Conservation (phyloP, 2,329 filamentous ascomycete species). For the Pseudocercospora musae region DNA sequence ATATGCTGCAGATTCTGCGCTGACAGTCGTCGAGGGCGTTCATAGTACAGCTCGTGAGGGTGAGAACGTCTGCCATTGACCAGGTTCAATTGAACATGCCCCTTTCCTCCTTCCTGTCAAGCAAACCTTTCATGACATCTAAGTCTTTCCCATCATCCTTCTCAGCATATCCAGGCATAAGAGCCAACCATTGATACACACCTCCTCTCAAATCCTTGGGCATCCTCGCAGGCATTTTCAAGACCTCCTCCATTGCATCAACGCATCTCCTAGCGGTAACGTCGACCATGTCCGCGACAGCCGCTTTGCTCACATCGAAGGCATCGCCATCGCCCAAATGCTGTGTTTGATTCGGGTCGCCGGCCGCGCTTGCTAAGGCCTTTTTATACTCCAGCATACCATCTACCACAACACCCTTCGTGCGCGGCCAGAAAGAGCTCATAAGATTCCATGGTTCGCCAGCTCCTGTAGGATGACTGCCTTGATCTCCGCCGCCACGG, state of each 20-base stretch:
- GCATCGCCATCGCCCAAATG: neutral
- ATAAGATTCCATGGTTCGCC: constrained; percentile 21
- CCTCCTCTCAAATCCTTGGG: constrained; percentile 13
- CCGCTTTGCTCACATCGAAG: neutral
- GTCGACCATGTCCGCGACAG: constrained; percentile 12
- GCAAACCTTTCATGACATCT: constrained; percentile 1
- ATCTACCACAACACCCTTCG: constrained; percentile 16
- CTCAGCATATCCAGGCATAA: constrained; percentile 18
- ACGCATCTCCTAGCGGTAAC: constrained; percentile 16
- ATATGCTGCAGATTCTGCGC: neutral
- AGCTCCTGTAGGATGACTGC: neutral
- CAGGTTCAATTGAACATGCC: no score
- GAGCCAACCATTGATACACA: constrained; percentile 17
- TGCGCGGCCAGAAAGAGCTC: constrained; percentile 17
- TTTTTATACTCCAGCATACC: constrained; percentile 19
- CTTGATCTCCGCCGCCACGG: constrained; percentile 17
- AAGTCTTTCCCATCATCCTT: constrained; percentile 10
- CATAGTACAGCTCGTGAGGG: no score
- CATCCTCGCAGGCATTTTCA: constrained; percentile 14
- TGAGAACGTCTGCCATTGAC: no score
- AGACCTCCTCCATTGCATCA: constrained; percentile 11
- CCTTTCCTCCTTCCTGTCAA: constrained; percentile 12
- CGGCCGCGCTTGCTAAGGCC: neutral
- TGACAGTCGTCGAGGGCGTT: neutral
- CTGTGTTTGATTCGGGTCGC: neutral